Percentiles rank a stretch among this genome's conserved stretches.
Evolutionary conservation across 2,329 filamentous ascomycete genomes (phyloP).

Genomic region (Aureobasidium sp.): DNA sequence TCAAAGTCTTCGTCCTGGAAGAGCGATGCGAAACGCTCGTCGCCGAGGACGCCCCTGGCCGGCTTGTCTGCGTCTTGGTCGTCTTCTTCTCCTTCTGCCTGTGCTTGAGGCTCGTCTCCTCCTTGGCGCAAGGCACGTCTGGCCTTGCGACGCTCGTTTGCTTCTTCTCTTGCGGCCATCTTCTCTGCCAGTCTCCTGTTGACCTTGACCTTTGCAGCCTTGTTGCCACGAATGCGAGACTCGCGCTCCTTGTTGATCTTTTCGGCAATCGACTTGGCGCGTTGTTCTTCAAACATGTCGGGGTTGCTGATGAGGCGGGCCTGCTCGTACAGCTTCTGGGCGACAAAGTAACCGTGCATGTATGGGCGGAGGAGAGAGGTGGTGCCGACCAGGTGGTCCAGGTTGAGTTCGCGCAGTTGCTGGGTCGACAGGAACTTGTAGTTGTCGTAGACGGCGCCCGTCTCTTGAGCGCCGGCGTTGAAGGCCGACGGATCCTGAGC

Average conservation of each 20-base stretch:
- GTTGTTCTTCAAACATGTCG: slow-evolving; percentile 87
- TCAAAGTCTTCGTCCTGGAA: slow-evolving; percentile 92
- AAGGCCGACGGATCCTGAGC: slow-evolving; percentile 55
- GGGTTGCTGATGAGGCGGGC: slow-evolving; percentile 88
- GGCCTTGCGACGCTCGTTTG: slow-evolving; percentile 44
- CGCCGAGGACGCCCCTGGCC: slow-evolving; percentile 57
- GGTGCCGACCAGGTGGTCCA: slow-evolving; percentile 84
- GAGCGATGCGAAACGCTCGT: slow-evolving; percentile 77
- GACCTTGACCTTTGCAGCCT: slow-evolving; percentile 77
- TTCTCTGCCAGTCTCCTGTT: slow-evolving; percentile 67
- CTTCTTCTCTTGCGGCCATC: slow-evolving; percentile 63
- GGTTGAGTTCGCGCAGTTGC: slow-evolving; percentile 75
- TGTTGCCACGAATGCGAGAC: slow-evolving; percentile 84
- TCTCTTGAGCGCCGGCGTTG: slow-evolving; percentile 38
- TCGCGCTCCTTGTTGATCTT: slow-evolving; percentile 97
- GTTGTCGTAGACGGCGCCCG: slow-evolving; percentile 87
- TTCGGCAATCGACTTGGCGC: slow-evolving; percentile 82
- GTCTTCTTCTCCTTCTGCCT: slow-evolving; percentile 37
- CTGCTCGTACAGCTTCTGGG: slow-evolving; percentile 91
- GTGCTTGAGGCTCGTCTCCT: slow-evolving; percentile 41
- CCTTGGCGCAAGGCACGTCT: slow-evolving; percentile 50
- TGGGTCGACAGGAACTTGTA: slow-evolving; percentile 94
- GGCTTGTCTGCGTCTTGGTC: slow-evolving; percentile 36
- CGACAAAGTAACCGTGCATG: slow-evolving; percentile 99
- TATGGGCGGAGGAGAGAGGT: slow-evolving; percentile 87